Conservation (phyloP, 164 flowering plant genomes). For the grape (Vitis vinifera) region ASM3070453v1 NC_081821.1:1419001-1419500, state of each 20-base stretch:
- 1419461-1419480: background rate
- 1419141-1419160: background rate
- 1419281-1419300: slow-evolving; percentile 49
- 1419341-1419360: slow-evolving; percentile 35
- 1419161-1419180: slow-evolving; percentile 7
- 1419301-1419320: slow-evolving; percentile 17
- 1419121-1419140: background rate
- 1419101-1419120: slow-evolving; percentile 9
- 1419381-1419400: slow-evolving; percentile 25
- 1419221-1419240: slow-evolving; percentile 1
- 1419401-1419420: slow-evolving; percentile 25
- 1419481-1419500: no score
- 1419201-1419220: slow-evolving; percentile 50
- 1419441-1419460: slow-evolving; percentile 8
- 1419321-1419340: slow-evolving; percentile 28
- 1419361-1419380: slow-evolving; percentile 26
- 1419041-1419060: slow-evolving; percentile 18
- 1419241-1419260: background rate
- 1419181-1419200: slow-evolving; percentile 34
- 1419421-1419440: no score
- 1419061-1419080: slow-evolving; percentile 44
- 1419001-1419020: no score
- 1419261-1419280: slow-evolving; percentile 27
- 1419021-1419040: background rate
- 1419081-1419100: slow-evolving; percentile 33